phyloP scores from a whole-genome alignment of 495 filamentous ascomycete genomes.

The Tuber magnatum region DNA sequence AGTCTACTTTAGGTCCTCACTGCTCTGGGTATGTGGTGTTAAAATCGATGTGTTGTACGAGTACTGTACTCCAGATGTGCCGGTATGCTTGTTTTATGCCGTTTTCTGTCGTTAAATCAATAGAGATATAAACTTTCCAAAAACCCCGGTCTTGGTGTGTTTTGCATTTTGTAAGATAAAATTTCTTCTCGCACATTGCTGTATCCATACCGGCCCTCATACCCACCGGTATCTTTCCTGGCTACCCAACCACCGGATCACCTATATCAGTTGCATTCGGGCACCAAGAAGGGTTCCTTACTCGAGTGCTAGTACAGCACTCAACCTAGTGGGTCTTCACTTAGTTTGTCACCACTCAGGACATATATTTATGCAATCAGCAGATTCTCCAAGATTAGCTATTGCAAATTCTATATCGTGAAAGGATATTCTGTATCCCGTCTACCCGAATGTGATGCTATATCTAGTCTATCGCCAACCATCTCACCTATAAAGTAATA shows the following conservation, averaged over 20 bases:
- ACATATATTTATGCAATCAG: not conserved
- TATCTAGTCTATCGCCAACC: too few species aligned
- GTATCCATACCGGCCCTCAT: too few species aligned
- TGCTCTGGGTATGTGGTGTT: not conserved
- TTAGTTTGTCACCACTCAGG: not conserved
- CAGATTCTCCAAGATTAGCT: not conserved
- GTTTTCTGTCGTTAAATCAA: not conserved
- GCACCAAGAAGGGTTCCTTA: not conserved
- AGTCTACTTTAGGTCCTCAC: not conserved
- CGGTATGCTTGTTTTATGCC: not conserved
- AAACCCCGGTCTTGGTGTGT: not conserved
- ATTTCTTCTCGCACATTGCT: not conserved
- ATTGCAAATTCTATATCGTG: not conserved
- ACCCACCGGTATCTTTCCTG: not conserved
- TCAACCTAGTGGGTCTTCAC: not conserved
- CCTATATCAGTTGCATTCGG: not conserved
- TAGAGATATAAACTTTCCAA: not conserved
- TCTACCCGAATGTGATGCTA: not conserved
- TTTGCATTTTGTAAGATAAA: not conserved
- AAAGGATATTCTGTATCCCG: not conserved
- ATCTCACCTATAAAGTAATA: constrained; percentile 5
- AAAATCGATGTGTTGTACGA: not conserved
- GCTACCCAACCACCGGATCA: not conserved
- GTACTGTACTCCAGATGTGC: not conserved
- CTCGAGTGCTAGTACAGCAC: not conserved